These are phyloP conservation scores for Penicillium crystallinum DNA, from an alignment of 495 filamentous ascomycete genomes.

Conservation along the genomic window DNA sequence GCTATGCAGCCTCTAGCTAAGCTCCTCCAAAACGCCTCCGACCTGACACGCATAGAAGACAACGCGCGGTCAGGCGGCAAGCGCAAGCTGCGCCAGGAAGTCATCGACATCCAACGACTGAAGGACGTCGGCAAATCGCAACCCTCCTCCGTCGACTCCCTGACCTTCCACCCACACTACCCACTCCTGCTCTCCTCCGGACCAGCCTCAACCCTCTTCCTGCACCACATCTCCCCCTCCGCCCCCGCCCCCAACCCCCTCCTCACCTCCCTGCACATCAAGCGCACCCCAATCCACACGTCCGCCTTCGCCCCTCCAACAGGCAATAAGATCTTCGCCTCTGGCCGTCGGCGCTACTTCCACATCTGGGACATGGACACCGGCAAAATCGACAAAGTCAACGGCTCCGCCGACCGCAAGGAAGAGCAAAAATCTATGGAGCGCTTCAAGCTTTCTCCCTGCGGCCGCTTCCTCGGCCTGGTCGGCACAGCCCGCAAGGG, in stretches of 20 bases:
- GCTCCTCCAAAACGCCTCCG: slow-evolving; percentile 64
- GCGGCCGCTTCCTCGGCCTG: slow-evolving; percentile 77
- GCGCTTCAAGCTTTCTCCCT: slow-evolving; percentile 75
- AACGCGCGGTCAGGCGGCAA: slow-evolving; percentile 34
- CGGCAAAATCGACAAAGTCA: slow-evolving; percentile 78
- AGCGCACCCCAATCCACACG: slow-evolving; percentile 71
- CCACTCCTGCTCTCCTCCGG: slow-evolving; percentile 87
- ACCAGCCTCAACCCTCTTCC: slow-evolving; percentile 72
- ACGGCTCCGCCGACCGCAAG: slow-evolving; percentile 61
- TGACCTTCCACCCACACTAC: slow-evolving; percentile 82
- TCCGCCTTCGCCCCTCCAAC: slow-evolving; percentile 61
- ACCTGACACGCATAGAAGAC: slow-evolving; percentile 45
- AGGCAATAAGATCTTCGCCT: slow-evolving; percentile 64
- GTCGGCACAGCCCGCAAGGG: slow-evolving; percentile 73
- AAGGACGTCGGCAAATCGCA: slow-evolving; percentile 58
- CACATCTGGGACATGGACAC: slow-evolving; percentile 86
- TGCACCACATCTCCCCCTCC: slow-evolving; percentile 80
- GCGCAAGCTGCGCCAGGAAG: slow-evolving; percentile 73
- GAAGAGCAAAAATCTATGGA: slow-evolving; percentile 88
- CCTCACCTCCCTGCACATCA: slow-evolving; percentile 82
- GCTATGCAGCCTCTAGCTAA: slow-evolving; percentile 71
- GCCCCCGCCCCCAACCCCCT: slow-evolving; percentile 76
- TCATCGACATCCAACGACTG: slow-evolving; percentile 74
- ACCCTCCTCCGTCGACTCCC: slow-evolving; percentile 71
- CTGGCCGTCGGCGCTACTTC: slow-evolving; percentile 83